A percentile compares a stretch with the other conserved stretches of the same genome.
phyloP scores from a whole-genome alignment of 306 rosid genomes.

The Prunus davidiana region DNA sequence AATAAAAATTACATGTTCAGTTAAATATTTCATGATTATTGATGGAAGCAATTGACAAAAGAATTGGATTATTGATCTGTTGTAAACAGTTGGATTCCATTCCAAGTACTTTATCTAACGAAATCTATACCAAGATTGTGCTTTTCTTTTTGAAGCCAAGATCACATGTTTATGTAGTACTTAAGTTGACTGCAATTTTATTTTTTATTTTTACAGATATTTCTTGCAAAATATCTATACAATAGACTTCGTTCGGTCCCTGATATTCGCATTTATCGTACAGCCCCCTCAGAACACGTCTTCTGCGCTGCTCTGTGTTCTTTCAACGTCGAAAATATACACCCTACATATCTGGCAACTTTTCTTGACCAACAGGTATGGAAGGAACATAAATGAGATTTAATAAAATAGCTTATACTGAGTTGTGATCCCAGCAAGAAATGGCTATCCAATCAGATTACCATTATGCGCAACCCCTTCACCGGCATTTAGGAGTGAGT shows the following conservation, averaged over 20 bases:
- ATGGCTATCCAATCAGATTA: conserved; percentile 95
- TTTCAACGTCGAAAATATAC: conserved; percentile 71
- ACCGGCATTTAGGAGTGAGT: conserved; percentile 61
- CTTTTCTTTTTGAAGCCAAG: neutral
- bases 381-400: neutral
- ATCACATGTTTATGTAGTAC: neutral
- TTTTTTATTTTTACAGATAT: conserved; percentile 41
- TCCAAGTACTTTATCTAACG: neutral
- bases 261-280: conserved; percentile 66
- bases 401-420: neutral
- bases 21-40: no score
- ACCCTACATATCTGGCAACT: conserved; percentile 89
- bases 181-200: conserved; percentile 10
- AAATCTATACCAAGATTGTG: neutral
- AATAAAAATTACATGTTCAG: no score
- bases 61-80: no score
- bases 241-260: conserved; percentile 73
- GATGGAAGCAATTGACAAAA: no score
- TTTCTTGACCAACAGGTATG: conserved; percentile 89
- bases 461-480: conserved; percentile 97
- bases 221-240: conserved; percentile 64
- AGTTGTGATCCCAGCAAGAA: conserved; percentile 64
- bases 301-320: conserved; percentile 82
- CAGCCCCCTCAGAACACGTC: conserved; percentile 50
- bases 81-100: neutral